Evolutionary conservation across 306 rosid genomes (phyloP).

Genomic region (Acacia crassicarpa): DNA sequence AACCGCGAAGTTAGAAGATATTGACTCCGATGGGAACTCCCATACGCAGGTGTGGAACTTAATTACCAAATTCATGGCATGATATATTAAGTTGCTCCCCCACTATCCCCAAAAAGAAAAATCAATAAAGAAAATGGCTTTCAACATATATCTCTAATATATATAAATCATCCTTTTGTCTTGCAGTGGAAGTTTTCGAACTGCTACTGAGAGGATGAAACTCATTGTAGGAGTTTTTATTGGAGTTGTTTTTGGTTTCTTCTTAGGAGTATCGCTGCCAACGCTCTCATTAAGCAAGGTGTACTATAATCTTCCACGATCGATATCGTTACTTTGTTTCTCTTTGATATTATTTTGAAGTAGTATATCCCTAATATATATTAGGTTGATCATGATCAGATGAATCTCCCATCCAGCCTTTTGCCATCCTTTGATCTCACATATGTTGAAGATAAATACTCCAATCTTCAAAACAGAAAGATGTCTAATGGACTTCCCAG

Average conservation of each 20-base stretch:
- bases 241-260: constrained; percentile 72
- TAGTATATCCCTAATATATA: neutral
- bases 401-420: constrained; percentile 73
- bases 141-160: neutral
- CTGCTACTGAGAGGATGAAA: constrained; percentile 60
- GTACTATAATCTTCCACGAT: neutral
- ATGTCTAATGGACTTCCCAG: constrained; percentile 24
- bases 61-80: neutral
- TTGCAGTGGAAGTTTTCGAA: constrained; percentile 60
- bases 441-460: constrained; percentile 70
- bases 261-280: constrained; percentile 75
- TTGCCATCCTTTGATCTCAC: constrained; percentile 79
- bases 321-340: constrained; percentile 9
- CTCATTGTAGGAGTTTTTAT: constrained; percentile 48
- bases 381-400: constrained; percentile 33
- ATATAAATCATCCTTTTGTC: constrained; percentile 7
- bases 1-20: constrained; percentile 15
- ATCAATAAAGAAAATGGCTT: neutral
- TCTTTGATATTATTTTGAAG: constrained; percentile 8
- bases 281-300: constrained; percentile 76
- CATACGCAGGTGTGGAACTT: constrained; percentile 44
- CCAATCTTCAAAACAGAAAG: constrained; percentile 50
- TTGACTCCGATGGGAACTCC: constrained; percentile 49
- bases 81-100: no score
- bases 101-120: neutral